A percentile compares a stretch with the other conserved stretches of the same genome.
phyloP scores from a whole-genome alignment of 1,139 yeast species.

The Taphrina deformans region DNA sequence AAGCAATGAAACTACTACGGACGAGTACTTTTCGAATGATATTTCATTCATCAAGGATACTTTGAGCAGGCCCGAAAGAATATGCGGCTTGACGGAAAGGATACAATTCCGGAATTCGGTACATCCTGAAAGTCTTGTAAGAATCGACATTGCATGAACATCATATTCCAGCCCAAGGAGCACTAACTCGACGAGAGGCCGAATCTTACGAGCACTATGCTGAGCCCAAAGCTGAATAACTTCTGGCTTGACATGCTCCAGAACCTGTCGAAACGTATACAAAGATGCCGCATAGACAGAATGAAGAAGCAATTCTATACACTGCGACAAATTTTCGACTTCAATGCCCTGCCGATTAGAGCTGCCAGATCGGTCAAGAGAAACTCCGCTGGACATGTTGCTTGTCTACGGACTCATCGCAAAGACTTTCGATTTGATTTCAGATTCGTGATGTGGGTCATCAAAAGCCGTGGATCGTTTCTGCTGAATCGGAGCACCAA shows the following conservation, averaged over 20 bases:
- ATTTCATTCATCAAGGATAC: slow-evolving; percentile 6
- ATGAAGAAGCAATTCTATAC: background rate
- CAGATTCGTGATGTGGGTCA: too few species aligned
- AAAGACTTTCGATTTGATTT: too few species aligned
- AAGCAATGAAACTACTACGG: background rate
- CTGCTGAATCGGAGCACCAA: too few species aligned
- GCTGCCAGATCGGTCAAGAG: background rate
- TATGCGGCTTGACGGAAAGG: background rate
- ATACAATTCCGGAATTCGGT: background rate
- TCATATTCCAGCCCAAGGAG: slow-evolving; percentile 6
- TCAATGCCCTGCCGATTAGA: background rate
- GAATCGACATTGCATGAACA: background rate
- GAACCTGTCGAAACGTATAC: background rate
- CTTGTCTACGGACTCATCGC: too few species aligned
- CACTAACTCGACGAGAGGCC: slow-evolving; percentile 1
- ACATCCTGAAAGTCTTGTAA: background rate
- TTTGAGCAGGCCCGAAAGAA: background rate
- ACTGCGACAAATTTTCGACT: background rate
- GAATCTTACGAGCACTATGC: background rate
- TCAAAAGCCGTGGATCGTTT: too few species aligned
- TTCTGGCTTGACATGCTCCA: background rate
- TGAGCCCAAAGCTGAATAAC: background rate
- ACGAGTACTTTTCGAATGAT: slow-evolving; percentile 8
- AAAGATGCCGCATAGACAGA: background rate
- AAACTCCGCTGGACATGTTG: background rate